Conservation (phyloP, 345 rosid species). For the Arabis alpina region DNA sequence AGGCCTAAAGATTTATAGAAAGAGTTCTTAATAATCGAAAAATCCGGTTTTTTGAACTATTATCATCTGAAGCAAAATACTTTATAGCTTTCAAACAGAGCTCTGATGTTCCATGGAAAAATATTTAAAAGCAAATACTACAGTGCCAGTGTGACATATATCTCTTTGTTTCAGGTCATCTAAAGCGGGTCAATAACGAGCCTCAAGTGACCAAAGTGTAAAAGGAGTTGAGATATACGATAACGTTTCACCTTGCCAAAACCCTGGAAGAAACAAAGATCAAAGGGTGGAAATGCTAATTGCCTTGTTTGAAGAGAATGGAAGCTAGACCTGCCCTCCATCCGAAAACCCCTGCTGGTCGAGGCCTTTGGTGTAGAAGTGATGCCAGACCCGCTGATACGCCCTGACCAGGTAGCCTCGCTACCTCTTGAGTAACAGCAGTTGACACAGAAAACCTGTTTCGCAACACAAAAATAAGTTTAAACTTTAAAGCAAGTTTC, state of each 20-base stretch:
- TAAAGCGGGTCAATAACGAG: conserved; percentile 1
- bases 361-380: conserved; percentile 59
- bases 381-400: conserved; percentile 54
- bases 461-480: background rate
- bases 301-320: conserved; percentile 66
- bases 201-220: conserved; percentile 31
- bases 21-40: no score
- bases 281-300: conserved; percentile 31
- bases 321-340: conserved; percentile 77
- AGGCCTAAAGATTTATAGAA: no score
- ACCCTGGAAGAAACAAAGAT: conserved; percentile 2
- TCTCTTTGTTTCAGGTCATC: conserved; percentile 24
- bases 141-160: conserved; percentile 7
- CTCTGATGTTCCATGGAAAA: background rate
- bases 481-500: background rate
- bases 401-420: conserved; percentile 43
- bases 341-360: conserved; percentile 60
- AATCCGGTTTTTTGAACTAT: no score
- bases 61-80: no score
- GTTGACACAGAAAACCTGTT: conserved; percentile 52
- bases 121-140: background rate
- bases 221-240: conserved; percentile 14
- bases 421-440: conserved; percentile 43
- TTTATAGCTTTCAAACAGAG: no score
- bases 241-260: conserved; percentile 14